These are phyloP conservation scores for Wickerhamomyces ciferrii DNA, from an alignment of 805 yeast species.

Conservation along the genomic window DNA sequence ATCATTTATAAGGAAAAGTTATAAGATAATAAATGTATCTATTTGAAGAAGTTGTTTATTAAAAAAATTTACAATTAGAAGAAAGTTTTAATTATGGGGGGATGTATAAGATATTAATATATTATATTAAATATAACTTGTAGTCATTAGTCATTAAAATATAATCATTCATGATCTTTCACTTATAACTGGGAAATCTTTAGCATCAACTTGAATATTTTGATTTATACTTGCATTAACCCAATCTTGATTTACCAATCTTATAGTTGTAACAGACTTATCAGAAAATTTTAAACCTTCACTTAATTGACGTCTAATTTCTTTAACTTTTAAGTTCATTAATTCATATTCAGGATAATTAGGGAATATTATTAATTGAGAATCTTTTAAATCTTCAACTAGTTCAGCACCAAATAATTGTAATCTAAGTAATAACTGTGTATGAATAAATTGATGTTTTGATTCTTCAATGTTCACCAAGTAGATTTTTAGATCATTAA, in stretches of 20 bases:
- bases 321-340: constrained; percentile 1
- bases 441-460: constrained; percentile 6
- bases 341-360: constrained; percentile 2
- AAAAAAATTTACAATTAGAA: neutral
- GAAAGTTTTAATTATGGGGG: neutral
- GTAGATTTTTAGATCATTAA: constrained; percentile 29
- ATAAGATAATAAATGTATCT: too few species aligned
- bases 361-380: constrained; percentile 36
- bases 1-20: neutral
- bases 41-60: neutral
- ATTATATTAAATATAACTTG: neutral
- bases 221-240: constrained; percentile 27
- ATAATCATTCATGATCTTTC: neutral
- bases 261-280: constrained; percentile 18
- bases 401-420: constrained; percentile 41
- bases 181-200: constrained; percentile 19
- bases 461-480: constrained; percentile 16
- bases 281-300: constrained; percentile 1
- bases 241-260: constrained; percentile 34
- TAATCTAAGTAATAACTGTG: constrained; percentile 20
- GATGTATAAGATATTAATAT: neutral
- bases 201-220: constrained; percentile 25
- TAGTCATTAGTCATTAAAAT: neutral
- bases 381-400: constrained; percentile 20
- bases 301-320: constrained; percentile 9